Evolutionary conservation across 2,329 filamentous ascomycete genomes (phyloP), one percentile per base, ranked within the genome.

Genomic region (Coleophoma crateriformis): DNA sequence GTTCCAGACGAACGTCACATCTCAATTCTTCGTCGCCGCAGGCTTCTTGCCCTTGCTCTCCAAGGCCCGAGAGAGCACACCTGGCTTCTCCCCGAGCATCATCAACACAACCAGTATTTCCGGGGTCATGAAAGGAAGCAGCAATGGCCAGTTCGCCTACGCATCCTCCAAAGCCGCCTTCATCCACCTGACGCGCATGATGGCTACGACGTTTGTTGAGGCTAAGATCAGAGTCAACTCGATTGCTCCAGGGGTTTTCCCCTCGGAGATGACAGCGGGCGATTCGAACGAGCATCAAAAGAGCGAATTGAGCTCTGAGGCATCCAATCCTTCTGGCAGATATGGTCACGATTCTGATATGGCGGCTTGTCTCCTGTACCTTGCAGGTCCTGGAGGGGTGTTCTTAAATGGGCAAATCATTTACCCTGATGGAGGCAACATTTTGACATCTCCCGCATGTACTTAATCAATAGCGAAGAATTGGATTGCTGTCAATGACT

Each of bases 151-250:
- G n/a, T n/a, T n/a, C n/a, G n/a, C n/a, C n/a, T n/a, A n/a, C n/a
- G n/a, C n/a, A n/a, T n/a, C n/a, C n/a, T n/a, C n/a, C n/a, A n/a
- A n/a, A n/a, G n/a, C n/a, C n/a, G n/a, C n/a, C n/a, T n/a, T n/a
- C n/a, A n/a, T n/a, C n/a, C n/a, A n/a, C n/a, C n/a, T n/a, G 2
- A 79, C 73, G 39, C 71, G 72, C 51, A 73, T 78, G 68, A 67
- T 81, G 20, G 75, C 76, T 1, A 69, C 69, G 15, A 74, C 77
- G 46, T 71, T 82, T 17, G 37, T 55, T 4, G 67, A 73, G 46
- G 70, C 77, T 39, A 75, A 76, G 58, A 72, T 83, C 40, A 67
- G 78, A 12, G 72, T 82, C 50, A 82, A 83, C 64, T 71, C 67
- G 42, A 80, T 83, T 51, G 75, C 76, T 0, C 78, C 78, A 0